Evolutionary conservation across 2,329 filamentous ascomycete species (phyloP).

Genomic region (Sporothrix phasma): DNA sequence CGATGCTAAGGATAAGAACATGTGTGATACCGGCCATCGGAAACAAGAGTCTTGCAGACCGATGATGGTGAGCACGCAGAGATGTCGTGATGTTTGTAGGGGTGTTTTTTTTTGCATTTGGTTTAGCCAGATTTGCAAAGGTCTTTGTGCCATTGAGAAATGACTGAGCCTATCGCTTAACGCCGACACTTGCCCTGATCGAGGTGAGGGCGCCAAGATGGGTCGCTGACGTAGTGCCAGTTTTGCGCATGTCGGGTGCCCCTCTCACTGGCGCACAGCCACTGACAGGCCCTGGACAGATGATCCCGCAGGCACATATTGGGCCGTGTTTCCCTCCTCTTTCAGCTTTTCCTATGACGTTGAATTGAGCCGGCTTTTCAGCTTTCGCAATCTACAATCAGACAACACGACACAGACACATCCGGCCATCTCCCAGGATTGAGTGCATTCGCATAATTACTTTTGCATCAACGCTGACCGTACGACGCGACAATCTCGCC

Average conservation of each 20-base stretch:
- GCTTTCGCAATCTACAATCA: not conserved
- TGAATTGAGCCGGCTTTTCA: not conserved
- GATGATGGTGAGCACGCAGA: not conserved
- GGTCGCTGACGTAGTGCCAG: conserved; percentile 8
- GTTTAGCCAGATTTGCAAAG: no score
- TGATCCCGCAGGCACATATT: not conserved
- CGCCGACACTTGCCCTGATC: not conserved
- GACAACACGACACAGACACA: not conserved
- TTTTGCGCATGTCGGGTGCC: not conserved
- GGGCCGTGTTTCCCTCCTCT: not conserved
- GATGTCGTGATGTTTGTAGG: not conserved
- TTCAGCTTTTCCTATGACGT: not conserved
- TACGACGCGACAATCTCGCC: not conserved
- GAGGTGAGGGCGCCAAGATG: not conserved
- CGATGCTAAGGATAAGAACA: conserved; percentile 76
- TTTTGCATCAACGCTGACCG: not conserved
- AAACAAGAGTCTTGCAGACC: not conserved
- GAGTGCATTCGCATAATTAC: not conserved
- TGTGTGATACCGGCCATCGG: conserved; percentile 26
- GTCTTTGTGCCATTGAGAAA: no score
- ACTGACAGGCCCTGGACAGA: not conserved
- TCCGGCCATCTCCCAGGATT: not conserved
- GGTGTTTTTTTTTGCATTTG: not conserved
- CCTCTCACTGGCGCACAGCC: conserved; percentile 5
- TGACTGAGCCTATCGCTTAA: not conserved